phyloP scores from a whole-genome alignment of 2,329 filamentous ascomycete genomes.

The Fusarium coicis region DNA sequence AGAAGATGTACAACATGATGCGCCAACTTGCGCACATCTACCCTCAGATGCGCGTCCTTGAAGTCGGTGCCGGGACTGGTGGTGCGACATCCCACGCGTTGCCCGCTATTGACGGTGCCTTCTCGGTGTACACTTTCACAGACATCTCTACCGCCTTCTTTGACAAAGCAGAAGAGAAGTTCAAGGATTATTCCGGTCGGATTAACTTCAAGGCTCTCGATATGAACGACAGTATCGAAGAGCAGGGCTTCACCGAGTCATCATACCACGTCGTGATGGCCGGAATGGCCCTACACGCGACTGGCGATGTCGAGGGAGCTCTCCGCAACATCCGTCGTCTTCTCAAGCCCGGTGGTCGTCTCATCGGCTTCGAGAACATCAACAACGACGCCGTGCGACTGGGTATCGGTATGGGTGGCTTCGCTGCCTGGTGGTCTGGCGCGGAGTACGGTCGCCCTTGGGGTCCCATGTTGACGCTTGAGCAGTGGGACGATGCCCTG shows the following conservation, averaged over 20 bases:
- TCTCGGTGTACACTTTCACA: slow-evolving; percentile 5
- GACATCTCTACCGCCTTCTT: slow-evolving; percentile 12
- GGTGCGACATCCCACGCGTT: slow-evolving; percentile 1
- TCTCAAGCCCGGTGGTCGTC: slow-evolving; percentile 10
- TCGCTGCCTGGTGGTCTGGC: slow-evolving; percentile 26
- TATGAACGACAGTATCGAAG: neutral
- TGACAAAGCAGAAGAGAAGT: slow-evolving; percentile 8
- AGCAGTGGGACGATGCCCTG: slow-evolving; percentile 20
- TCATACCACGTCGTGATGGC: slow-evolving; percentile 8
- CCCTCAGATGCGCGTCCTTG: slow-evolving; percentile 1
- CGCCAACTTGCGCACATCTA: slow-evolving; percentile 1
- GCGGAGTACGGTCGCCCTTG: slow-evolving; percentile 8
- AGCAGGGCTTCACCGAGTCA: slow-evolving; percentile 1
- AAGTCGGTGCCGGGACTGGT: slow-evolving; percentile 13
- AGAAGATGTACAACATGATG: neutral
- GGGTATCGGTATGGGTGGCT: neutral
- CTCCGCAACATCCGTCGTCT: neutral
- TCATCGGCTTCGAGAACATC: slow-evolving; percentile 11
- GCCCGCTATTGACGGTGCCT: neutral
- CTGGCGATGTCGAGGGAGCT: neutral
- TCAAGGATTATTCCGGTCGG: neutral
- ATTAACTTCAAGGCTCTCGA: slow-evolving; percentile 12
- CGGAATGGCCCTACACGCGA: neutral
- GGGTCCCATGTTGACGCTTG: slow-evolving; percentile 7
- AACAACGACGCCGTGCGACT: neutral